phyloP scores from a whole-genome alignment of 169 alveolate genomes.

The Amoebophrya sp. region DNA sequence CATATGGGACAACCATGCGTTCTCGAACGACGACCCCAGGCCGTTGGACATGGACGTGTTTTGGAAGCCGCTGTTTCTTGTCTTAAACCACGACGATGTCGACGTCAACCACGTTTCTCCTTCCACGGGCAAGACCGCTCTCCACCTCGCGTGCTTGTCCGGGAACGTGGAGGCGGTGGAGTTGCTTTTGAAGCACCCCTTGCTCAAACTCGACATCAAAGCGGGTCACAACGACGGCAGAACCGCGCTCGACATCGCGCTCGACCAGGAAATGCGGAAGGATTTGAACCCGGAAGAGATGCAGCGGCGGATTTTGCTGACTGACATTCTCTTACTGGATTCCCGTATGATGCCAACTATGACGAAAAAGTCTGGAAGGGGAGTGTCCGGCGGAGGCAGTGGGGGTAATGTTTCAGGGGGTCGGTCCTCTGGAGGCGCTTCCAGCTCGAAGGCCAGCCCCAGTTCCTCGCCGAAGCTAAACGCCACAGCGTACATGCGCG shows the following conservation, averaged over 20 bases:
- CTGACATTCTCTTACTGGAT: neutral
- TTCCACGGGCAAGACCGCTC: neutral
- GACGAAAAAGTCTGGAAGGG: too few relatives aligned
- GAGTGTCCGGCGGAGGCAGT: too few relatives aligned
- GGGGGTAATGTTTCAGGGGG: too few relatives aligned
- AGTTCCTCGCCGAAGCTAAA: too few relatives aligned
- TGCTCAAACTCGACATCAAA: neutral
- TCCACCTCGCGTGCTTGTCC: neutral
- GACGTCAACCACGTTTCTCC: neutral
- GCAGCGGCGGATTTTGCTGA: neutral
- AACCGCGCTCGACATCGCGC: neutral
- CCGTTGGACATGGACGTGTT: neutral
- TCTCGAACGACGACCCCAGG: neutral
- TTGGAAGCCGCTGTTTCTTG: neutral
- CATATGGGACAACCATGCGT: too few relatives aligned
- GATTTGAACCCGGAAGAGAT: neutral
- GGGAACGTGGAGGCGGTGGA: conserved; percentile 13
- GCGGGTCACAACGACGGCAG: too few relatives aligned
- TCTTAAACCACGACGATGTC: neutral
- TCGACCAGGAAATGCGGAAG: neutral
- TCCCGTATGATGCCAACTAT: too few relatives aligned
- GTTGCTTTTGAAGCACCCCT: neutral
- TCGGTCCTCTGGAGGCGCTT: too few relatives aligned
- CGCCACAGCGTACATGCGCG: too few relatives aligned
- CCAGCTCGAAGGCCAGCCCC: too few relatives aligned